phyloP scores from a whole-genome alignment of 2,329 filamentous ascomycete genomes.

The Lizonia empirigonia region DNA sequence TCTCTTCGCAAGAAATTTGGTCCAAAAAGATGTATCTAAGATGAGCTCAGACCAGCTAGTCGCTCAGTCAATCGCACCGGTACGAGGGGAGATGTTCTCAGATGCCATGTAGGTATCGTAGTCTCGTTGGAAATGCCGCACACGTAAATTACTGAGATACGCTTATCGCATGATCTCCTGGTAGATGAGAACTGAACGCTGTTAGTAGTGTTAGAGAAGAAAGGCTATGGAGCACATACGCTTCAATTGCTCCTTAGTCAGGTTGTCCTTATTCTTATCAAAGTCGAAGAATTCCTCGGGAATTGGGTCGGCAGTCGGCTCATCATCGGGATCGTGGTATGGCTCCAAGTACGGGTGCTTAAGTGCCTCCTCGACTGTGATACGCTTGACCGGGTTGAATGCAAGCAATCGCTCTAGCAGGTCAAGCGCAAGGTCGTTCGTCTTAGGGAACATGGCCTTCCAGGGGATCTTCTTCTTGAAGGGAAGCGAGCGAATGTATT shows the following conservation, averaged over 20 bases:
- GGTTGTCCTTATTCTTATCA: conserved; percentile 98
- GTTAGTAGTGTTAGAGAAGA: conserved; percentile 21
- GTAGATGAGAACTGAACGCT: conserved; percentile 75
- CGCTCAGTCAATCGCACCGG: conserved; percentile 27
- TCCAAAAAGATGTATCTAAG: conserved; percentile 22
- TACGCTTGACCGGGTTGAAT: conserved; percentile 98
- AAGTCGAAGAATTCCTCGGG: conserved; percentile 99
- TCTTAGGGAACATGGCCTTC: conserved; percentile 96
- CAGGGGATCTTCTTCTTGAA: conserved; percentile 99
- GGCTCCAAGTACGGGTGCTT: conserved; percentile 98
- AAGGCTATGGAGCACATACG: conserved; percentile 56
- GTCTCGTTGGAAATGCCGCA: conserved; percentile 33
- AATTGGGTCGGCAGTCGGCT: conserved; percentile 94
- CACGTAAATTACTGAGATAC: conserved; percentile 13
- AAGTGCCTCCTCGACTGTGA: conserved; percentile 94
- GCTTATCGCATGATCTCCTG: conserved; percentile 86
- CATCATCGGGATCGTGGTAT: conserved; percentile 98
- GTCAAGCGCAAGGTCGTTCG: conserved; percentile 94
- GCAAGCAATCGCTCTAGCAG: conserved; percentile 93
- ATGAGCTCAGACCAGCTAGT: conserved; percentile 37
- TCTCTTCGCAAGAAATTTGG: conserved; percentile 21
- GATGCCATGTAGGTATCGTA: conserved; percentile 26
- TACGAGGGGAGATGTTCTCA: conserved; percentile 17
- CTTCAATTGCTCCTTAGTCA: conserved; percentile 98
- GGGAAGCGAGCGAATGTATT: conserved; percentile 96